These are phyloP conservation scores for Termitomyces sp. DNA, from an alignment of 768 basidiomycete genomes.

Conservation along the genomic window DNA sequence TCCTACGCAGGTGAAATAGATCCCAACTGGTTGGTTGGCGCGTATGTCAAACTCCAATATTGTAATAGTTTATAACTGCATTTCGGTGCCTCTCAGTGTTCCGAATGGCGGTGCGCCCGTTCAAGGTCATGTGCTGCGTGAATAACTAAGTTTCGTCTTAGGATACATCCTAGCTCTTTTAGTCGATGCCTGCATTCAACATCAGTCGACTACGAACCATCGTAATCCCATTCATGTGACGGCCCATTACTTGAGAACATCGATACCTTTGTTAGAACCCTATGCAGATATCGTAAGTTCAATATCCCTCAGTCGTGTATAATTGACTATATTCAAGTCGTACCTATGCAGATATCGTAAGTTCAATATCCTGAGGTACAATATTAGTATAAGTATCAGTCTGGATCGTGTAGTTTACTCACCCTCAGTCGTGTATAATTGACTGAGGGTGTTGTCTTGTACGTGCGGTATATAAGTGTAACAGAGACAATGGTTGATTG, in stretches of 20 bases:
- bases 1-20: conserved; percentile 37
- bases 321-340: too few species aligned
- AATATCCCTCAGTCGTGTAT: too few species aligned
- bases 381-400: too few species aligned
- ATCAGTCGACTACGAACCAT: conserved; percentile 40
- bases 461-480: too few species aligned
- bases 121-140: not conserved
- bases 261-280: too few species aligned
- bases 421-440: too few species aligned
- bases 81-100: conserved; percentile 27
- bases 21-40: conserved; percentile 38
- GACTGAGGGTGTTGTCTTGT: too few species aligned
- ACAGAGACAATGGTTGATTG: too few species aligned
- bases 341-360: too few species aligned
- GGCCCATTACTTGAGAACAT: conserved; percentile 50
- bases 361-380: too few species aligned
- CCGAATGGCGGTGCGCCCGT: conserved; percentile 48
- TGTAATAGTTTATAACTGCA: conserved; percentile 3
- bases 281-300: too few species aligned
- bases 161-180: conserved; percentile 56
- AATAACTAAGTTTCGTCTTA: conserved; percentile 16
- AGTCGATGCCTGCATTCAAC: conserved; percentile 47
- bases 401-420: too few species aligned
- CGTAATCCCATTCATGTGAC: conserved; percentile 56
- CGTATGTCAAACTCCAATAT: conserved; percentile 27